Base-by-base conservation (phyloP, 176 grass and related monocot genomes). In the Echinochloa phyllopogon region DNA sequence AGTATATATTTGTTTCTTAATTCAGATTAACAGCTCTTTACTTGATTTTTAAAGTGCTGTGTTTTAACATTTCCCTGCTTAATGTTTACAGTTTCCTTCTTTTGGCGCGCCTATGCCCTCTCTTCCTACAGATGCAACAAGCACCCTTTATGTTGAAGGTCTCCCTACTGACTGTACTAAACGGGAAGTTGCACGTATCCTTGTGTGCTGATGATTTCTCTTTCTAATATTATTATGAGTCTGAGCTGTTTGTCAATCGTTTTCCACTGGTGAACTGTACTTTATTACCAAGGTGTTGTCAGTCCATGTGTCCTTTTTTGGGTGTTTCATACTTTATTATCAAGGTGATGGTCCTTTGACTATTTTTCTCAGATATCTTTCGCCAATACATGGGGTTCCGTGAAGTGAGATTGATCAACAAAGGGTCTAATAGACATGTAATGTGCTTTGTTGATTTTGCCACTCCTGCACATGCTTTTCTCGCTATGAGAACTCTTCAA, bases 101-200 rank as follows among this genome's bases (percentile, higher is more conserved):
- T 79, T 59, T 81, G 75, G 69, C 78, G 85, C 58, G 16, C 74
- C 87, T 2, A 81, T 76, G 62, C 71, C 82, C n/a, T 12, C 61
- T 65, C 88, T 91, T 84, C 90, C 88, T 87, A 74, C 59, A 69
- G 88, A 96, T 41, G 84, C 86, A 3, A 89, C 92, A 58, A 86
- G 84, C 58, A 97, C 90, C 39, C n/a, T 93, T 59, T 90, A 81
- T 90, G 86, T 93, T 49, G 82, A 98, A 53, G 87, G 88, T 25
- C 82, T 98, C 10, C 91, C 82, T 88, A 61, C 67, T 0, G 85
- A 90, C n/a, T 86, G 84, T 77, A 91, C 82, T 53, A 86, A 64
- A 33, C 60, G 92, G 12, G 95, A 97, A 86, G 92, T 91, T 74
- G 91, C 79, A 7, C 85, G 85, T 95, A 93, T 98, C 95, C 95